Conservation (phyloP, 2,329 filamentous ascomycete species). For the Gyromitra esculenta region DNA sequence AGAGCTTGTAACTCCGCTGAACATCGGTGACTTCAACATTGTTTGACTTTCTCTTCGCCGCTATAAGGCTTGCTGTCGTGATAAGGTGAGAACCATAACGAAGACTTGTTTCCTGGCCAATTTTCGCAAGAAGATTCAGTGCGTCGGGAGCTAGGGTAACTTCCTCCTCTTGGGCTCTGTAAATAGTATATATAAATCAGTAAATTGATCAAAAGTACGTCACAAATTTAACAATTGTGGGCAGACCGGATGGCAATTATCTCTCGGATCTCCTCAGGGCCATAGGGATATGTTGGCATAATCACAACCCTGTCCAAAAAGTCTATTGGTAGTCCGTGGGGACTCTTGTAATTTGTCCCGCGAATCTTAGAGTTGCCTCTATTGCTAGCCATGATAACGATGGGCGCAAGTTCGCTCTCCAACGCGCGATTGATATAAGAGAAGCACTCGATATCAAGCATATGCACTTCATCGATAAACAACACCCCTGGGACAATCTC, state of each 20-base stretch:
- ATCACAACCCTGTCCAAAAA: slow-evolving; percentile 97
- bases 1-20: slow-evolving; percentile 89
- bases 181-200: neutral
- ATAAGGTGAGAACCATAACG: slow-evolving; percentile 98
- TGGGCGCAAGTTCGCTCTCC: slow-evolving; percentile 91
- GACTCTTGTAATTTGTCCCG: slow-evolving; percentile 90
- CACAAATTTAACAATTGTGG: neutral
- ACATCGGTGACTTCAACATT: slow-evolving; percentile 88
- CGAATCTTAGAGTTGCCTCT: slow-evolving; percentile 89
- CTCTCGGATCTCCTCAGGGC: slow-evolving; percentile 83
- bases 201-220: neutral
- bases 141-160: slow-evolving; percentile 90
- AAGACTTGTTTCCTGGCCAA: slow-evolving; percentile 89
- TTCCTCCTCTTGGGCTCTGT: slow-evolving; percentile 91
- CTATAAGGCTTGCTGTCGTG: slow-evolving; percentile 88
- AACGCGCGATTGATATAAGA: slow-evolving; percentile 97
- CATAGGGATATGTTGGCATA: slow-evolving; percentile 89
- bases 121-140: slow-evolving; percentile 91
- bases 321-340: slow-evolving; percentile 92
- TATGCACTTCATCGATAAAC: slow-evolving; percentile 99
- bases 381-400: slow-evolving; percentile 99
- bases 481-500: slow-evolving; percentile 96
- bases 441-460: slow-evolving; percentile 99
- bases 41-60: slow-evolving; percentile 67
- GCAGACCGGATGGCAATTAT: slow-evolving; percentile 76